Percentiles rank a stretch among this genome's conserved stretches.
These are phyloP conservation scores for Plantago lanceolata DNA, from an alignment of 305 asterid species.

Conservation along the genomic window DNA sequence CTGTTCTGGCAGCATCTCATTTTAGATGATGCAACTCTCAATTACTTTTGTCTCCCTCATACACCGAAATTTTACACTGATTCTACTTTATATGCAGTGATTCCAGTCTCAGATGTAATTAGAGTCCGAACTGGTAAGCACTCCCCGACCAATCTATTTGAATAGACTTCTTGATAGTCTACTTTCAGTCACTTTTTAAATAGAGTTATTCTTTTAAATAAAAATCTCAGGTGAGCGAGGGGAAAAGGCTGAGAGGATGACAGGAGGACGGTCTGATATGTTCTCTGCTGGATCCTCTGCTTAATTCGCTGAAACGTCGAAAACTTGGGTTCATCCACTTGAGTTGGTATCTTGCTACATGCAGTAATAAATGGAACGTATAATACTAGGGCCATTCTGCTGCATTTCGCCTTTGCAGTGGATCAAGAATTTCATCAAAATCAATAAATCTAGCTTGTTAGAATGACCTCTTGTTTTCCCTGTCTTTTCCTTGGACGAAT, in stretches of 20 bases:
- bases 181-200: conserved; percentile 15
- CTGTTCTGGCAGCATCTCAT: neutral
- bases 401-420: no score
- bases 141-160: neutral
- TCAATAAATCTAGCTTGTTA: no score
- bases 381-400: no score
- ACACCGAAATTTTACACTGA: neutral
- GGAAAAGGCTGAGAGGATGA: conserved; percentile 77
- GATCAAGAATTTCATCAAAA: no score
- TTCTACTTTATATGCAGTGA: conserved; percentile 55
- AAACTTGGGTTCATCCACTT: conserved; percentile 1
- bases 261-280: conserved; percentile 73
- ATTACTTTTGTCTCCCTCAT: neutral
- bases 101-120: conserved; percentile 67
- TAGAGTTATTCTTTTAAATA: neutral
- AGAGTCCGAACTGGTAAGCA: conserved; percentile 82
- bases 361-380: no score
- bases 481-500: no score
- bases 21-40: neutral
- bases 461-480: no score
- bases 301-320: conserved; percentile 1
- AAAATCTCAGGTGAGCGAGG: conserved; percentile 73
- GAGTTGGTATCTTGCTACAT: neutral
- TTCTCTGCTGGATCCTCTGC: conserved; percentile 29
- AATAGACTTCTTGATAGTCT: no score